Evolutionary conservation across 768 basidiomycete genomes (phyloP), one percentile per base, ranked within the genome.

Genomic region (Russula brevipes): DNA sequence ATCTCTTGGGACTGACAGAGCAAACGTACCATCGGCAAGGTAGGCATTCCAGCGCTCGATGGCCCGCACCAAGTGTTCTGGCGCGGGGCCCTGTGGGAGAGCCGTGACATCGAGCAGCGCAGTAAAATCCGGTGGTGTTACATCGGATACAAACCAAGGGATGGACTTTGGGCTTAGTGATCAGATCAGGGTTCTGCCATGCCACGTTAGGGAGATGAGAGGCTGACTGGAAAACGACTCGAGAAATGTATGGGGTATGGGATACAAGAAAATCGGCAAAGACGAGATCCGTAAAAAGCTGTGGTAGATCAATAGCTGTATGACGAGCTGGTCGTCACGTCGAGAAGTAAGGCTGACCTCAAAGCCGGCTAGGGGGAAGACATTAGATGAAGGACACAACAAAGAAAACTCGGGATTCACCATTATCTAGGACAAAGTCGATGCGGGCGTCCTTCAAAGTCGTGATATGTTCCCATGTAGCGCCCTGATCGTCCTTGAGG

Each of bases 61-160:
- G 77, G 97, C 82, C 4, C 72, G 70, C 11, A 75, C 71, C 3
- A 98, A 79, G 66, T 85, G 78, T 12, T 63, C 60, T 53, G 72
- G 62, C 49, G 72, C 61, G 1, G 76, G 72, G 3, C 70, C 66
- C 4, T 73, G 68, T 1, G 73, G 62, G 60, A 4, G 73, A 63
- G 8, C 71, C 11, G n/a, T 60, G 53, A 30, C 69, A 52, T n/a
- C 63, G 65, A 10, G 73, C 61, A 10, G 73, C 62, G 77, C 73
- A 31, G 72, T 68, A 73, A 97, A 97, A 73, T 99, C 96, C 31
- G 80, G 76, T 1, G 96, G 94, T 4, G 91, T 89, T 33, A 95
- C 94, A 72, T 97, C 93, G 11, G 91, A 94, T 51, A 98, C 95
- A 72, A 98, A 99, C 94, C 96, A 99, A 0, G 95, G 95, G 56